phyloP scores from a whole-genome alignment of 2,329 filamentous ascomycete species.

The Monilinia fructigena region DNA sequence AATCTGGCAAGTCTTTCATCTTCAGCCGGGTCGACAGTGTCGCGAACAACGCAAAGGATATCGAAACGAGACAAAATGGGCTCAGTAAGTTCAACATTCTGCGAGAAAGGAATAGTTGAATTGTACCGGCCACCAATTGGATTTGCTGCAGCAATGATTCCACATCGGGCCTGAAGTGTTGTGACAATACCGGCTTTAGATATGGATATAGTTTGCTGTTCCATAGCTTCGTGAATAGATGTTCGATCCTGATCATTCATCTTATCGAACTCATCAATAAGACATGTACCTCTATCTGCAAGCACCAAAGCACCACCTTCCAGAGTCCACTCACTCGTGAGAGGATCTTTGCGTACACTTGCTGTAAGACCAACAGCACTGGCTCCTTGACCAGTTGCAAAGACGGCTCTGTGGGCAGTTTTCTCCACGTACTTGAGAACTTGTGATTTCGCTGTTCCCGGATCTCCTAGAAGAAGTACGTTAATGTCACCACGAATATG shows the following conservation, averaged over 20 bases:
- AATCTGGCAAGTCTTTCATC: slow-evolving; percentile 93
- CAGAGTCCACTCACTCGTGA: slow-evolving; percentile 96
- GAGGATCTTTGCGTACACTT: slow-evolving; percentile 88
- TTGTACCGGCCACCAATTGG: slow-evolving; percentile 96
- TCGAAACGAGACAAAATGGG: slow-evolving; percentile 98
- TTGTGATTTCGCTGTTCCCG: slow-evolving; percentile 96
- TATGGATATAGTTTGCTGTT: slow-evolving; percentile 98
- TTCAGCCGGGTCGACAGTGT: slow-evolving; percentile 88
- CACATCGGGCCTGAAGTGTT: slow-evolving; percentile 90
- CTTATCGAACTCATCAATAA: slow-evolving; percentile 99
- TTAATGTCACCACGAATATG: slow-evolving; percentile 97
- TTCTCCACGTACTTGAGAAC: slow-evolving; percentile 97
- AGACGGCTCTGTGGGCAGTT: slow-evolving; percentile 93
- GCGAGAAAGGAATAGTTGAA: slow-evolving; percentile 89
- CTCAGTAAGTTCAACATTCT: slow-evolving; percentile 96
- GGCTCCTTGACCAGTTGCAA: slow-evolving; percentile 95
- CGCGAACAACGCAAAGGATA: slow-evolving; percentile 91
- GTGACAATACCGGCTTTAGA: slow-evolving; percentile 98
- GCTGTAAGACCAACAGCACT: slow-evolving; percentile 97
- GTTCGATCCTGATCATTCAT: slow-evolving; percentile 99
- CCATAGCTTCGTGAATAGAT: slow-evolving; percentile 99
- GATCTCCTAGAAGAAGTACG: slow-evolving; percentile 90
- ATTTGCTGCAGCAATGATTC: slow-evolving; percentile 95
- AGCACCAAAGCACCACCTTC: slow-evolving; percentile 95
- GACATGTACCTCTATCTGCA: slow-evolving; percentile 88